Conservation (phyloP, 495 filamentous ascomycete genomes). For the Tirmania nivea region DNA sequence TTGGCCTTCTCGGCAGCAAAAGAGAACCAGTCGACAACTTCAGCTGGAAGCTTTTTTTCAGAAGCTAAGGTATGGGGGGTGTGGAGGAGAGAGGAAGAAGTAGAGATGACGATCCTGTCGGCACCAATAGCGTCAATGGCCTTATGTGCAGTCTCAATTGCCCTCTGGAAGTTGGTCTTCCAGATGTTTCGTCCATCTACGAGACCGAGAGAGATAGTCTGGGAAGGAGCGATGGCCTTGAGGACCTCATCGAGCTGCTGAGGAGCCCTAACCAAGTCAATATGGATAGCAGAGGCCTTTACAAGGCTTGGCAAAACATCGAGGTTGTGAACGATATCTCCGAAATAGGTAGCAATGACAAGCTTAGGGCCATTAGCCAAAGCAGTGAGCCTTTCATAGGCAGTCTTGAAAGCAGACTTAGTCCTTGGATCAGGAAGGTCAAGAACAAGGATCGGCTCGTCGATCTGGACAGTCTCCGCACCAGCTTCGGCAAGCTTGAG, state of each 20-base stretch:
- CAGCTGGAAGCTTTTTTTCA: conserved; percentile 86
- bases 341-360: conserved; percentile 88
- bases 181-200: conserved; percentile 99
- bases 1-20: conserved; percentile 87
- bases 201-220: conserved; percentile 78
- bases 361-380: conserved; percentile 57
- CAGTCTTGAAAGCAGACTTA: conserved; percentile 94
- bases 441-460: conserved; percentile 89
- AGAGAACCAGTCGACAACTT: conserved; percentile 94
- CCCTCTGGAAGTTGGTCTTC: conserved; percentile 93
- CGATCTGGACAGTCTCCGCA: conserved; percentile 87
- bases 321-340: conserved; percentile 97
- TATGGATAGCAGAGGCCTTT: conserved; percentile 59
- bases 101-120: conserved; percentile 87
- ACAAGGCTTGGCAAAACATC: conserved; percentile 52
- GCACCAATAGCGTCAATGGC: conserved; percentile 85
- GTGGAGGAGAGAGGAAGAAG: conserved; percentile 91
- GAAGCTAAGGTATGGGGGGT: conserved; percentile 89
- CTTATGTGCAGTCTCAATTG: conserved; percentile 68
- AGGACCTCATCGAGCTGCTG: conserved; percentile 78
- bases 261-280: conserved; percentile 91
- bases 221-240: conserved; percentile 54
- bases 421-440: conserved; percentile 56
- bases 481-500: conserved; percentile 81
- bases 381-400: conserved; percentile 67